Base-by-base conservation (phyloP, 192 early-diverging fungal genomes). In the Paraglomus brasilianum region DNA sequence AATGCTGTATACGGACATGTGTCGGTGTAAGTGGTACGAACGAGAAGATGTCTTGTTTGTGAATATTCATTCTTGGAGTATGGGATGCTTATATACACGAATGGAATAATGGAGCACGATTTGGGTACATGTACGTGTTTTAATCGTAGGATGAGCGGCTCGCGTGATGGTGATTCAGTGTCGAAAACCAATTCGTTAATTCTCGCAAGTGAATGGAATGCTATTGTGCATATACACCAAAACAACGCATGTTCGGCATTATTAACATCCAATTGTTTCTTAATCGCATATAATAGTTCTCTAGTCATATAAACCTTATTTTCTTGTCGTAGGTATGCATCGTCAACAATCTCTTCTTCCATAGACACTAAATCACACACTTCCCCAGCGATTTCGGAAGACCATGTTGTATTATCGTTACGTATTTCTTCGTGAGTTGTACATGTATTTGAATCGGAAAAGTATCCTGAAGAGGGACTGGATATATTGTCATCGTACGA, bases 171-270 rank as follows among this genome's bases (percentile, higher is more conserved):
- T 11, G 52, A 55, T 55, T 55, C 24, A 8, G 17, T 55, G 52
- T 55, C 24, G n/a, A 24, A 21, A 6, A 55, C 52, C 8, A 55
- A 17, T 55, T 55, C 52, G 17, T 55, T 55, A 24, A 55, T 17
- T 55, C 52, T 15, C 8, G 52, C 52, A 17, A 55, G 52, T 55
- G 52, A 55, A 55, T 55, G 52, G 24, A 55, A 55, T 7, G 52
- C 52, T 24, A 55, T 6, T 6, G 52, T 55, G 17, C 52, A 55
- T 55, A 55, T 21, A 55, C 52, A 55, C 52, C 52, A 55, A 55
- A 55, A 55, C 52, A 55, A 21, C 24, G 52, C 52, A 11, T 55
- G 8, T 55, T 55, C 52, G 17, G 52, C 24, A 17, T 55, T 24
- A 8, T 55, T 24, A 6, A 55, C 8, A 55, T 55, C 52, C 17